phyloP scores from a whole-genome alignment of 768 basidiomycete genomes.

The Collybia mongolica region DNA sequence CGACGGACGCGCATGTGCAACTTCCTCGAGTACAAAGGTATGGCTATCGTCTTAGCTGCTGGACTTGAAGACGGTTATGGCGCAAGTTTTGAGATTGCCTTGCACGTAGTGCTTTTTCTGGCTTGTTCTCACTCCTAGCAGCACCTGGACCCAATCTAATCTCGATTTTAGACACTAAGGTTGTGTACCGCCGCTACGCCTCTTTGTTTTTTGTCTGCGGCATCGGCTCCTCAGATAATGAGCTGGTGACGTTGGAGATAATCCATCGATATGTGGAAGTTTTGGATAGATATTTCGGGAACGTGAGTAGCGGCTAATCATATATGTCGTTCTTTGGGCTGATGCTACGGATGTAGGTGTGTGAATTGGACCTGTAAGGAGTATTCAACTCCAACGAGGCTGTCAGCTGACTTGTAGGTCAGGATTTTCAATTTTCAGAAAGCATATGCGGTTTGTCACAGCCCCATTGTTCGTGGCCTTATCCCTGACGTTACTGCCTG shows the following conservation, averaged over 20 bases:
- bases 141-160: conserved; percentile 7
- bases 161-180: conserved; percentile 68
- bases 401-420: conserved; percentile 7
- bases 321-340: conserved; percentile 3
- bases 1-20: conserved; percentile 98
- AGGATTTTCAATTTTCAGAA: conserved; percentile 99
- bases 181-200: conserved; percentile 94
- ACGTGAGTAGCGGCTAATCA: conserved; percentile 50
- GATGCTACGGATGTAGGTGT: conserved; percentile 52
- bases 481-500: background rate
- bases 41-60: conserved; percentile 16
- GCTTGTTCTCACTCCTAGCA: background rate
- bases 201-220: conserved; percentile 94
- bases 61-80: background rate
- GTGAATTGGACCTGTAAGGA: conserved; percentile 91
- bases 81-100: too few relatives aligned
- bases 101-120: too few relatives aligned
- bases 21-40: conserved; percentile 98
- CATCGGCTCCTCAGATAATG: conserved; percentile 83
- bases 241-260: conserved; percentile 87
- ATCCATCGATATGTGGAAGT: conserved; percentile 94
- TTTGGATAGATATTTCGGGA: conserved; percentile 89
- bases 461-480: conserved; percentile 1
- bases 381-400: background rate
- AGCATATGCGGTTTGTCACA: conserved; percentile 77